These are phyloP conservation scores for Dryadomyces sulphureus DNA, from an alignment of 2,329 filamentous ascomycete genomes.

Conservation along the genomic window DNA sequence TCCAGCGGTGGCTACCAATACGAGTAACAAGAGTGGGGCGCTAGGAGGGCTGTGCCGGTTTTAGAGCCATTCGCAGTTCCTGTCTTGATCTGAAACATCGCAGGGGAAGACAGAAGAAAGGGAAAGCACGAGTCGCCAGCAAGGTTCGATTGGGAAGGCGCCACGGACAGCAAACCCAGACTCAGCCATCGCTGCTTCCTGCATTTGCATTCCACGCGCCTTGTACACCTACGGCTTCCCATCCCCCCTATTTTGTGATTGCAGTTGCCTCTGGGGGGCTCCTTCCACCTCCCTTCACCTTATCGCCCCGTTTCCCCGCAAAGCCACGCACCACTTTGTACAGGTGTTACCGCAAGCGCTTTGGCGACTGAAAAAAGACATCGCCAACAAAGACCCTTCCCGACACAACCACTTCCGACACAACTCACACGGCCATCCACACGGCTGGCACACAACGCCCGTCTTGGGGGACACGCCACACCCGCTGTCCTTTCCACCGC, in stretches of 20 bases:
- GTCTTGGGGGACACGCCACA: too few relatives aligned
- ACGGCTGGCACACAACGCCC: too few relatives aligned
- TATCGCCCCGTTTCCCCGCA: slow-evolving; percentile 1
- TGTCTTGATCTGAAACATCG: slow-evolving; percentile 11
- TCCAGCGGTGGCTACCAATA: background rate
- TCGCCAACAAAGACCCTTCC: background rate
- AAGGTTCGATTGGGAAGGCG: background rate
- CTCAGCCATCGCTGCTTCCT: background rate
- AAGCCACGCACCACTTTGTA: background rate
- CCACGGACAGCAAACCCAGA: background rate
- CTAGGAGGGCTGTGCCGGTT: slow-evolving; percentile 3
- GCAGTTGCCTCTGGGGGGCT: background rate
- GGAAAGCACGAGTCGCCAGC: background rate
- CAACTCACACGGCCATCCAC: too few relatives aligned
- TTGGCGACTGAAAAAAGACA: background rate
- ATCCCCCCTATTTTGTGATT: background rate
- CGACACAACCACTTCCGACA: background rate
- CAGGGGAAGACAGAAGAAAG: slow-evolving; percentile 2
- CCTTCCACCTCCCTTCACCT: background rate
- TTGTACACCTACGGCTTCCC: background rate
- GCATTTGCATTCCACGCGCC: background rate
- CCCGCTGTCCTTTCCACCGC: too few relatives aligned
- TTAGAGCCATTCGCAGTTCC: slow-evolving; percentile 7
- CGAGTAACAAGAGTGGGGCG: slow-evolving; percentile 3
- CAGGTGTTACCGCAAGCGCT: background rate